Base-by-base conservation (phyloP, 1,139 yeast genomes). In the Hyphopichia pseudoburtonii region DNA sequence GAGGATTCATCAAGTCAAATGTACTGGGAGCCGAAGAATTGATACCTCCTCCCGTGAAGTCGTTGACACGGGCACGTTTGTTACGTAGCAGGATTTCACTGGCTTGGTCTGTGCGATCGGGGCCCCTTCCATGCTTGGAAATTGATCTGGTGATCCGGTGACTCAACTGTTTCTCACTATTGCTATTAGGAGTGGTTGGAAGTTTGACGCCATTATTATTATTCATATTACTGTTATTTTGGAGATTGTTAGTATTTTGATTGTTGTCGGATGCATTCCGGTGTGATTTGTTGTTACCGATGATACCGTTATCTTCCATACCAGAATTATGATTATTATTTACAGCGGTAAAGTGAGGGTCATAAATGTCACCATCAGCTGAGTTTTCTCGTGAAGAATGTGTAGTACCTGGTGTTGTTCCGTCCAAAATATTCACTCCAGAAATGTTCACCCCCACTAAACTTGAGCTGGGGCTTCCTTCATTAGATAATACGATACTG, bases 1-100 rank as follows among this genome's bases (percentile, higher is more conserved):
- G 62, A 18, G 56, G 56, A 37, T 51, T 56, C 56, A 57, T 60
- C 38, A 54, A 53, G 34, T 57, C 61, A 33, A 54, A 56, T 16
- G 57, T 33, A 7, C 40, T 31, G 10, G 46, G 37, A 14, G 47
- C 32, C 4, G n/a, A 2, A 16, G 16, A 16, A 17, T 31, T 31
- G n/a, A 31, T 14, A 24, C 11, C 18, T 23, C 15, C 12, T 11
- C 46, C 17, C 6, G 44, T 17, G 11, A 40, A 37, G 22, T 43
- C 46, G 17, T 40, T 33, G 23, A 28, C 30, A 29, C 18, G 23
- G 15, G 32, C 3, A 21, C 19, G 27, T 14, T n/a, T n/a, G n/a
- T n/a, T n/a, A n/a, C n/a, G n/a, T n/a, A n/a, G n/a, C n/a, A n/a
- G n/a, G n/a, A n/a, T n/a, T n/a, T n/a, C n/a, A n/a, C n/a, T n/a